Evolutionary conservation across 192 early-diverging fungal genomes (phyloP).

Genomic region (Podila verticillata): DNA sequence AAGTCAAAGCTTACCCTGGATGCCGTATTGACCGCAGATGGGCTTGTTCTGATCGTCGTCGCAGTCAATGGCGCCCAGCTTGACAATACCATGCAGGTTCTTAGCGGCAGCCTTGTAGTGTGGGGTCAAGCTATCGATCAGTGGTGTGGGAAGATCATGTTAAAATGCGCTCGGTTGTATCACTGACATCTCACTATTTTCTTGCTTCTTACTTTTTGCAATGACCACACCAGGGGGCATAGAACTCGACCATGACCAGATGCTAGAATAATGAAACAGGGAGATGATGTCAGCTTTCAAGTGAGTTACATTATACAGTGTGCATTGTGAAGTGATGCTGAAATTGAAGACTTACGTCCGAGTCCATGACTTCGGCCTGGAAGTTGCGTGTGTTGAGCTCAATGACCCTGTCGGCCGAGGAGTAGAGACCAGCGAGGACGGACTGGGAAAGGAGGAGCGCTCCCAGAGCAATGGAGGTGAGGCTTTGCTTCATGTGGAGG

Average conservation of each 20-base stretch:
- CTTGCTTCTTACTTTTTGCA: constrained; percentile 74
- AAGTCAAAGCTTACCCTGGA: constrained; percentile 71
- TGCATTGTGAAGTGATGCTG: neutral
- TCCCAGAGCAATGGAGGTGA: constrained; percentile 45
- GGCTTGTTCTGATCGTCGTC: constrained; percentile 82
- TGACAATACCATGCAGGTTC: constrained; percentile 85
- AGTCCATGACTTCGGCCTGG: constrained; percentile 71
- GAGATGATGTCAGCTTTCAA: neutral
- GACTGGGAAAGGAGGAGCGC: constrained; percentile 45
- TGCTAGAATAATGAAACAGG: constrained; percentile 52
- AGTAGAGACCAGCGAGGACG: constrained; percentile 61
- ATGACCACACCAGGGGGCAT: constrained; percentile 97
- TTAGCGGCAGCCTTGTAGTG: constrained; percentile 91
- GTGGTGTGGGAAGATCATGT: neutral
- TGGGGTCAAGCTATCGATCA: constrained; percentile 69
- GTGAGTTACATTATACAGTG: too few relatives aligned
- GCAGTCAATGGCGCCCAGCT: constrained; percentile 92
- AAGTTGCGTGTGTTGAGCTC: constrained; percentile 67
- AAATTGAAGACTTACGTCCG: constrained; percentile 58
- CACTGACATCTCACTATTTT: neutral
- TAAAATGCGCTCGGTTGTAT: neutral
- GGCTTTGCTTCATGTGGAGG: constrained; percentile 41
- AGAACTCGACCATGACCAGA: constrained; percentile 91
- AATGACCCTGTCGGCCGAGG: constrained; percentile 58
- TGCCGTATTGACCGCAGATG: constrained; percentile 79